Evolutionary conservation across 148 eudicot species (phyloP).

Genomic region (Rhododendron williamsianum): DNA sequence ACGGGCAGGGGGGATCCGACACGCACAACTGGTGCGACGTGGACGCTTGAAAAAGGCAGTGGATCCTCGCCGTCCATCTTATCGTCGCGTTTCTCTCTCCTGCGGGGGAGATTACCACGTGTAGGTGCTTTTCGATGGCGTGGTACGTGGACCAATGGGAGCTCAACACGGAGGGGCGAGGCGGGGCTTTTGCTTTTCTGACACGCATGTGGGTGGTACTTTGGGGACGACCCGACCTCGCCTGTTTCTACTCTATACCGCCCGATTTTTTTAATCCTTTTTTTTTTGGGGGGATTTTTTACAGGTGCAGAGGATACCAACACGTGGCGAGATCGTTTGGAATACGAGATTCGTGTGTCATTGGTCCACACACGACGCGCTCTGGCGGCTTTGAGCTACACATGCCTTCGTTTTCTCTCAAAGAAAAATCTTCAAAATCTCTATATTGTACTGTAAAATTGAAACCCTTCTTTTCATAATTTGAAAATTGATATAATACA

Average conservation of each 20-base stretch:
- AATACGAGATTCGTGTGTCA: not conserved
- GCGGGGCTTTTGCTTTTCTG: not conserved
- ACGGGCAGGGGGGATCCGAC: not conserved
- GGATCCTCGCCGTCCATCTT: conserved; percentile 2
- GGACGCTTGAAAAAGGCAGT: not conserved
- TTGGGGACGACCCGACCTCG: too few species aligned
- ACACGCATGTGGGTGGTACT: not conserved
- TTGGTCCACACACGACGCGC: not conserved
- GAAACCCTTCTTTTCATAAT: too few species aligned
- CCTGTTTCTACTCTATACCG: not conserved
- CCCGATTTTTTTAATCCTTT: not conserved
- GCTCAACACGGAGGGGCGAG: not conserved
- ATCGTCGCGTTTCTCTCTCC: not conserved
- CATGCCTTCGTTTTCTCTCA: not conserved
- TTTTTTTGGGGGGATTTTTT: not conserved
- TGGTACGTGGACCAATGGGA: not conserved
- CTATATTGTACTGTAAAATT: too few species aligned
- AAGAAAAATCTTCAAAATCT: too few species aligned
- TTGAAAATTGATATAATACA: too few species aligned
- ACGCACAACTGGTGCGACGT: not conserved
- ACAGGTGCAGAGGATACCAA: not conserved
- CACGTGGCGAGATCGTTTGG: conserved; percentile 5
- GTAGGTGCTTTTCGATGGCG: not conserved
- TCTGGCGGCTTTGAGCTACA: not conserved
- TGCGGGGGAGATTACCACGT: not conserved